Evolutionary conservation across 139 green algal genomes (phyloP).

Genomic region (Chlamydomonas sp.): DNA sequence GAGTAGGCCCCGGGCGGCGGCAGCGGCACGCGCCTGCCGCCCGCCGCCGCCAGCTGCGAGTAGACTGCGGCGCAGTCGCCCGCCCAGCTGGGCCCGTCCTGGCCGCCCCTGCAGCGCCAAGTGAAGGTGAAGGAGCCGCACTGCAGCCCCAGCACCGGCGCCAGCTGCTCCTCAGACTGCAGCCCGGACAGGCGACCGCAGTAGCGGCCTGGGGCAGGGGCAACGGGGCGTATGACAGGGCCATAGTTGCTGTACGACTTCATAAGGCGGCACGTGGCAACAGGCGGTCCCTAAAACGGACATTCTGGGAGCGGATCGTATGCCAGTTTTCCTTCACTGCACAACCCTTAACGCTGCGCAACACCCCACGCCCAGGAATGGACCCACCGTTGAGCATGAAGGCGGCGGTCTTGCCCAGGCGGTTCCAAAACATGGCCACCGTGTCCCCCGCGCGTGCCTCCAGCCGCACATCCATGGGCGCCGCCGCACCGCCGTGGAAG

Average conservation of each 20-base stretch:
- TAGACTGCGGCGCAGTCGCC: no score
- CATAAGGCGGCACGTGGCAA: no score
- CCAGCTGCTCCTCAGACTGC: not conserved
- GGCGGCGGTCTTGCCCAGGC: not conserved
- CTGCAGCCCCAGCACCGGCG: slow-evolving; percentile 5
- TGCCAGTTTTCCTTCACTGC: not conserved
- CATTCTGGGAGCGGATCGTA: no score
- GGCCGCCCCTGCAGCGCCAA: not conserved
- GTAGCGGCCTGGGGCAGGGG: slow-evolving; percentile 12
- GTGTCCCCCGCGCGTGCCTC: slow-evolving; percentile 10
- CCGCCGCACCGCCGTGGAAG: slow-evolving; percentile 14
- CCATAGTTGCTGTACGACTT: no score
- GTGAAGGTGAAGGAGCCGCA: slow-evolving; percentile 23
- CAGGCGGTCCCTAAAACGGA: no score
- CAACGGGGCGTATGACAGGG: no score
- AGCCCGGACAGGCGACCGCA: slow-evolving; percentile 18
- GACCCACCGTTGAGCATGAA: slow-evolving; percentile 28
- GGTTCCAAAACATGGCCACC: slow-evolving; percentile 38
- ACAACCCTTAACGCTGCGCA: not conserved
- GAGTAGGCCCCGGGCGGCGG: no score
- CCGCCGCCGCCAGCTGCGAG: no score
- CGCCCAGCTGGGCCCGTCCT: not conserved
- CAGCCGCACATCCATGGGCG: not conserved
- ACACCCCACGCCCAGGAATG: not conserved
- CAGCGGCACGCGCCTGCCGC: no score